Base-by-base conservation (phyloP, 495 filamentous ascomycete species). In the Corynascus novoguineensis region DNA sequence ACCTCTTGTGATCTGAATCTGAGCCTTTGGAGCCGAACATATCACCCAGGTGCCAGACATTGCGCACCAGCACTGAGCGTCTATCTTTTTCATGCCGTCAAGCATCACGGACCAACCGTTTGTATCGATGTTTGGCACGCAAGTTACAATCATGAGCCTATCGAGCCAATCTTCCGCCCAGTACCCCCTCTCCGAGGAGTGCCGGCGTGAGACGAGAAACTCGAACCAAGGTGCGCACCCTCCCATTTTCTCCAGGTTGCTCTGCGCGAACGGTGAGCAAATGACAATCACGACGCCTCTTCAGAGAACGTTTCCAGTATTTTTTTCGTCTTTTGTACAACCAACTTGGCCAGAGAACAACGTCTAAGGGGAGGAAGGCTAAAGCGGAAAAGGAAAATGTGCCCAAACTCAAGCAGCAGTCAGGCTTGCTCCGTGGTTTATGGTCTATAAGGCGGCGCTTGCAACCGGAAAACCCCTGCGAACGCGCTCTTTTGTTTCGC, bases 391-490 rank as follows among this genome's bases (percentile, higher is more conserved):
- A 19, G 21, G n/a, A 45, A 50, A 53, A 57, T 28, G 11, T 28
- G 37, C 47, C 55, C 38, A 35, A 40, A 54, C 34, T 40, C 34
- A 58, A 41, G 52, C 46, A 51, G 59, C 45, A 55, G 59, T 55
- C 29, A 41, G 53, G 47, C 53, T 60, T 61, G 55, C 62, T 58
- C 48, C 49, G 60, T 49, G 50, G 51, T 57, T 41, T 48, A 46
- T 45, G 45, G 54, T 65, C 63, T 65, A 63, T 65, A 55, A 63
- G 53, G 45, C 53, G 53, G 28, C 21, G 49, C 41, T n/a, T 31
- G 58, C 51, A 60, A 49, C 53, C 31, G 44, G 32, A 37, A 42
- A 56, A 41, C 37, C 44, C n/a, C 55, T 58, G 53, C 54, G 31
- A 24, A 57, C 57, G 40, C 45, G 45, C 35, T 53, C 45, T 47